Evolutionary conservation across 352 stramenopile genomes (phyloP).

Genomic region (Aphanomyces cochlioides): DNA sequence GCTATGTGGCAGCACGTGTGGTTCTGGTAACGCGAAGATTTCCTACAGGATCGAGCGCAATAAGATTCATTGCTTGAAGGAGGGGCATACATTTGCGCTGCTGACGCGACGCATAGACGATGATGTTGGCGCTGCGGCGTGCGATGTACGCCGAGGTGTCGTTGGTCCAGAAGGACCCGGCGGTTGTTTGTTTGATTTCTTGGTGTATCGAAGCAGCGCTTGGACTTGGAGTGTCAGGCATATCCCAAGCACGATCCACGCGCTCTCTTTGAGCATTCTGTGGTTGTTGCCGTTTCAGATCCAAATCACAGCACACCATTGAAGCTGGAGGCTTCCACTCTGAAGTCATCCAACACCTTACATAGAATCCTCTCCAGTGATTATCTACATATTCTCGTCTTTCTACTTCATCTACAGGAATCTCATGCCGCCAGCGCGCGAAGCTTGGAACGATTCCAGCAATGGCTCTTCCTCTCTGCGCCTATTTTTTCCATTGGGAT

Average conservation of each 20-base stretch:
- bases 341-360: too few species aligned
- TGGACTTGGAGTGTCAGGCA: slow-evolving; percentile 7
- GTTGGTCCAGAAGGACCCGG: too few species aligned
- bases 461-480: too few species aligned
- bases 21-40: neutral
- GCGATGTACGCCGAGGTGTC: too few species aligned
- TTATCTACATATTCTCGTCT: too few species aligned
- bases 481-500: too few species aligned
- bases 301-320: neutral
- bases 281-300: neutral
- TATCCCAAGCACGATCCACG: neutral
- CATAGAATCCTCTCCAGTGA: too few species aligned
- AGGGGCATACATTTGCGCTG: neutral
- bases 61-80: neutral
- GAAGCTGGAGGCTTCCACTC: neutral
- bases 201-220: neutral
- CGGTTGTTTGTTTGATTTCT: neutral
- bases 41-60: neutral
- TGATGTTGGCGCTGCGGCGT: too few species aligned
- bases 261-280: slow-evolving; percentile 1
- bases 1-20: neutral
- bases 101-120: neutral
- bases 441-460: too few species aligned
- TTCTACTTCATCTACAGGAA: too few species aligned
- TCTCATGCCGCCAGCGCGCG: too few species aligned